phyloP scores from a whole-genome alignment of 257 asterid genomes.

The Solanum ahanhuiri region DNA sequence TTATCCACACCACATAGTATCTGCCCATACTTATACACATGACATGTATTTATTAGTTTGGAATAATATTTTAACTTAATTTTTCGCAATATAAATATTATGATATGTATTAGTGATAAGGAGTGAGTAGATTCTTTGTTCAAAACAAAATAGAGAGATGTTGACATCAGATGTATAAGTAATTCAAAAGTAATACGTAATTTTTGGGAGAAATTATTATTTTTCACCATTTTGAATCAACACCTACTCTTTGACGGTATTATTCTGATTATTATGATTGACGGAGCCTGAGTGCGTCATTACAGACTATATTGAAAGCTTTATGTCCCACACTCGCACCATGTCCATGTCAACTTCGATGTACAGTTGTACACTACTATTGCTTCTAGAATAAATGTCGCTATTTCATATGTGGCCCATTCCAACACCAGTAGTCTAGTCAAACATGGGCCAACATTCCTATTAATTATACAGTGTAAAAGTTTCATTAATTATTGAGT shows the following conservation, averaged over 20 bases:
- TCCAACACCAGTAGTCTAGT: background rate
- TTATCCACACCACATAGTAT: background rate
- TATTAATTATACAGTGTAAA: background rate
- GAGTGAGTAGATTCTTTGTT: background rate
- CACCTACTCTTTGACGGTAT: background rate
- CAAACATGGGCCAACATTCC: background rate
- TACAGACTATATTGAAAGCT: too few relatives aligned
- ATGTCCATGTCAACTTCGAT: background rate
- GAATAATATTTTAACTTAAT: too few relatives aligned
- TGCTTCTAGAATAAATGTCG: background rate
- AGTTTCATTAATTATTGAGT: background rate
- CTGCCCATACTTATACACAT: too few relatives aligned
- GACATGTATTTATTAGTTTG: too few relatives aligned
- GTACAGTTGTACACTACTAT: background rate
- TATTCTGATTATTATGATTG: background rate
- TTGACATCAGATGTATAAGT: background rate
- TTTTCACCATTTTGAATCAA: background rate
- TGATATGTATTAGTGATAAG: background rate
- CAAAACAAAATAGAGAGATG: background rate
- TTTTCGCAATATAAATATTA: too few relatives aligned
- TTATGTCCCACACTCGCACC: background rate
- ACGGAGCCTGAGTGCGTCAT: background rate
- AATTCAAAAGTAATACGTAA: background rate
- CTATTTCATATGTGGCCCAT: background rate
- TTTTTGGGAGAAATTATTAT: background rate